Percentiles rank a stretch among this genome's conserved stretches.
Evolutionary conservation across 2,329 filamentous ascomycete genomes (phyloP).

Genomic region (Thermoascus crustaceus): DNA sequence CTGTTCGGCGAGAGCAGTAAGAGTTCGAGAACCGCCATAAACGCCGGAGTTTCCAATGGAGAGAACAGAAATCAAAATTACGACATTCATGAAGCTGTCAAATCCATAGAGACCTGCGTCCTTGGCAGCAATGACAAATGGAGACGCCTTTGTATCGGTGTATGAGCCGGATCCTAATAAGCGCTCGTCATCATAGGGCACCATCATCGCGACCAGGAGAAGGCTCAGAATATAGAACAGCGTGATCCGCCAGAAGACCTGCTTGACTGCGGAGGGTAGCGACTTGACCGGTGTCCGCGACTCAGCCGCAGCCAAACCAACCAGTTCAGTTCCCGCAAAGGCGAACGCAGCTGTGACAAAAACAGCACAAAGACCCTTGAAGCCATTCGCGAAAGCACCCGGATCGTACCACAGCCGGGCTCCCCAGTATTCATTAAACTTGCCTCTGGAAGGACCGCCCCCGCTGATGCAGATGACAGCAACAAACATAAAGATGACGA

Average conservation of each 20-base stretch:
- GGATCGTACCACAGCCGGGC: conserved; percentile 21
- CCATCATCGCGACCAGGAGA: conserved; percentile 39
- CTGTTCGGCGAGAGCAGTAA: conserved; percentile 45
- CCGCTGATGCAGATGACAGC: conserved; percentile 10
- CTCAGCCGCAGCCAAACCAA: conserved; percentile 47
- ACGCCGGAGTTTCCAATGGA: conserved; percentile 53
- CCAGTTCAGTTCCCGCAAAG: conserved; percentile 48
- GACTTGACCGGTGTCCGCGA: conserved; percentile 45
- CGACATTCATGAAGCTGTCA: conserved; percentile 58
- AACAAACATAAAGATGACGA: conserved; percentile 20
- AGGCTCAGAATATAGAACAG: conserved; percentile 43
- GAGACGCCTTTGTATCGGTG: conserved; percentile 44
- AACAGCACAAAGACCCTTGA: conserved; percentile 49
- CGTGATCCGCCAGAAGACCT: conserved; percentile 45
- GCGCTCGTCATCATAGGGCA: conserved; percentile 31
- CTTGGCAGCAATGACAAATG: conserved; percentile 59
- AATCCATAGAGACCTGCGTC: conserved; percentile 54
- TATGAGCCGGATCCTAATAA: conserved; percentile 35
- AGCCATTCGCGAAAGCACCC: conserved; percentile 41
- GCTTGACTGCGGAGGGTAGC: conserved; percentile 41
- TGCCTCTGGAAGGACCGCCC: no score
- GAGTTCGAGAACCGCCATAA: conserved; percentile 50
- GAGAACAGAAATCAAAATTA: conserved; percentile 55
- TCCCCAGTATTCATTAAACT: conserved; percentile 37
- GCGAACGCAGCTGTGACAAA: conserved; percentile 51